Base-by-base conservation (phyloP, 2,329 filamentous ascomycete species). In the Ceratocystis harringtonii region DNA sequence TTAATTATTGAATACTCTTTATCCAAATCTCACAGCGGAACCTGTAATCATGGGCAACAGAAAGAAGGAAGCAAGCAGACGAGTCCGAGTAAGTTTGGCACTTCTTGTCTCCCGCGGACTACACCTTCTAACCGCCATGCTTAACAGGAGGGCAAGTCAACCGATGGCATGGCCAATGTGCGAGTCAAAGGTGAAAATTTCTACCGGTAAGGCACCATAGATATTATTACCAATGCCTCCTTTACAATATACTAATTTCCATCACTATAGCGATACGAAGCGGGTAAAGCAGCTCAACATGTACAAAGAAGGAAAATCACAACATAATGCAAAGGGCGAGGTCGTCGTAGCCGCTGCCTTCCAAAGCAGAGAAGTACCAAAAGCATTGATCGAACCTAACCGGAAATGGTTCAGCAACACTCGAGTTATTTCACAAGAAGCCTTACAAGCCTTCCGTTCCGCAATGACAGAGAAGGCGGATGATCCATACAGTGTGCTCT, bases 331-430 rank as follows among this genome's bases (percentile, higher is more conserved):
- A 61, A 78, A 82, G 12, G 94, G 94, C 72, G 85, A 92, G 71
- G 88, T 99, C 73, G 88, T 87, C 65, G 86, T 94, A 76, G 86
- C 90, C 69, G 91, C 91, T 61, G 81, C 84, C 17, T 96, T 85
- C 76, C 92, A 97, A 78, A 91, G 87, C 68, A 81, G 85, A 72
- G 91, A 96, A 44, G 77, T 86, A 25, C 92, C 92, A 60, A 84
- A 82, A 67, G 94, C 92, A 70, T 84, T 92, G 70, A 89, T 97
- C 72, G 92, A 97, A 79, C 94, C 94, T 62, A 95, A 97, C 77
- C 83, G 94, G 72, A 95, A 95, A 78, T 99, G 94, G 94, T 99
- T 99, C 78, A 90, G 87, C 72, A 96, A 96, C 76, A 96, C 92
- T 43, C 81, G 94, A 70, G 65, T 85, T 63, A 95, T 96, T 72